Evolutionary conservation across 148 eudicot genomes (phyloP).

Genomic region (Fallopia convolvulus): DNA sequence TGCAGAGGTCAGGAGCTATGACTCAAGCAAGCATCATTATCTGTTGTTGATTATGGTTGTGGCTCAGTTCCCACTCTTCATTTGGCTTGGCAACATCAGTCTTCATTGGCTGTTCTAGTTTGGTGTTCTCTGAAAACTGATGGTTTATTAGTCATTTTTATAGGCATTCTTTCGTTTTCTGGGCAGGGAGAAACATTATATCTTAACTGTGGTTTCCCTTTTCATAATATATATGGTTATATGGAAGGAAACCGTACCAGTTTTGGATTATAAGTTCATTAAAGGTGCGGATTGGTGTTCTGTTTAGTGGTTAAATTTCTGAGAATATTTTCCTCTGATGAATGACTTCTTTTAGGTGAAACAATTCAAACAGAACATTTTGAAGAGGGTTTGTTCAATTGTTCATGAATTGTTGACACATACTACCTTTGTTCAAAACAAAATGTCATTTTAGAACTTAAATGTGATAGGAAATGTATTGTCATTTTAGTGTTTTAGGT

Average conservation of each 20-base stretch:
- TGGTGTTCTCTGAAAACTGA: not conserved
- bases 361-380: not conserved
- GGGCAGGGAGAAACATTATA: not conserved
- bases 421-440: too few species aligned
- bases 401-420: not conserved
- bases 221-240: not conserved
- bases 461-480: too few species aligned
- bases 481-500: too few species aligned
- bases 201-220: not conserved
- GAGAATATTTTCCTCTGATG: not conserved
- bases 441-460: too few species aligned
- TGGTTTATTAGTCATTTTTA: not conserved
- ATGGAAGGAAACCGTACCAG: not conserved
- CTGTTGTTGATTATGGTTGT: constrained; percentile 62
- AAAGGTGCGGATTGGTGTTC: not conserved
- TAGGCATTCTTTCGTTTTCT: not conserved
- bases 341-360: not conserved
- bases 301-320: not conserved
- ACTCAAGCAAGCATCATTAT: constrained; percentile 63
- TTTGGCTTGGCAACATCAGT: constrained; percentile 69
- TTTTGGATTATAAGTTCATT: not conserved
- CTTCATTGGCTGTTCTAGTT: constrained; percentile 53
- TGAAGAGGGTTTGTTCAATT: not conserved
- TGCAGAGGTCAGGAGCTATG: constrained; percentile 63
- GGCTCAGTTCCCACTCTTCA: constrained; percentile 69